These are phyloP conservation scores for Hirsutella thompsonii DNA, from an alignment of 2,329 filamentous ascomycete species.

Conservation along the genomic window DNA sequence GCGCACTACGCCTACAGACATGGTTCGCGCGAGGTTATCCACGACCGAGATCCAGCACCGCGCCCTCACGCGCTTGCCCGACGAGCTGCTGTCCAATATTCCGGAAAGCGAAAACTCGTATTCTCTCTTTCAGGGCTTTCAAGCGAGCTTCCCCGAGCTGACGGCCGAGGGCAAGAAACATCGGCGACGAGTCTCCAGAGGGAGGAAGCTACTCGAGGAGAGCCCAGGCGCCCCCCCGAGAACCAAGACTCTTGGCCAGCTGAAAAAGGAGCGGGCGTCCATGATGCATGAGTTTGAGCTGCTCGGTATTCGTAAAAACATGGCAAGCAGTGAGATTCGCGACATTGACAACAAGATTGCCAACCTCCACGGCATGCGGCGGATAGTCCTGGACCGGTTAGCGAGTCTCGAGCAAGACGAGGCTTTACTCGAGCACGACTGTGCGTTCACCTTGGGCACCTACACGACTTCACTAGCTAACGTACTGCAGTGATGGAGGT, in stretches of 20 bases:
- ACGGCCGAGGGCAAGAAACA: slow-evolving; percentile 59
- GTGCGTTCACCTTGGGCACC: slow-evolving; percentile 32
- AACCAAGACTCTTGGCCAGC: slow-evolving; percentile 54
- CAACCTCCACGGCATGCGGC: slow-evolving; percentile 85
- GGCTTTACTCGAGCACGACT: slow-evolving; percentile 75
- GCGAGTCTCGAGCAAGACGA: slow-evolving; percentile 85
- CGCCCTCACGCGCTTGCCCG: slow-evolving; percentile 74
- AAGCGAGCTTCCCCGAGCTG: slow-evolving; percentile 68
- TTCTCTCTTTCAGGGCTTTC: slow-evolving; percentile 92
- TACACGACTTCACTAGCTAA: background rate
- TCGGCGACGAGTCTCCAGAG: slow-evolving; percentile 57
- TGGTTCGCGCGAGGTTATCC: slow-evolving; percentile 85
- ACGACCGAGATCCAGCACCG: slow-evolving; percentile 88
- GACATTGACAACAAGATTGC: slow-evolving; percentile 96
- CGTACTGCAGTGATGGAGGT: slow-evolving; percentile 46
- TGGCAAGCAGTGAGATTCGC: slow-evolving; percentile 90
- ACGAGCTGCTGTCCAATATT: slow-evolving; percentile 81
- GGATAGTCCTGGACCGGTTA: slow-evolving; percentile 77
- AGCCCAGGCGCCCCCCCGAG: slow-evolving; percentile 39
- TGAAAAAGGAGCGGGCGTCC: slow-evolving; percentile 68
- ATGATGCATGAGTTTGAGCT: slow-evolving; percentile 83
- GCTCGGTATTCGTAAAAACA: slow-evolving; percentile 86
- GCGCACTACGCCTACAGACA: slow-evolving; percentile 80
- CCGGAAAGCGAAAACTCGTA: slow-evolving; percentile 78
- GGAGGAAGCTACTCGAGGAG: slow-evolving; percentile 63